These are phyloP conservation scores for Cafeteria roenbergensis DNA, from an alignment of 108 stramenopile genomes.

Conservation along the genomic window DNA sequence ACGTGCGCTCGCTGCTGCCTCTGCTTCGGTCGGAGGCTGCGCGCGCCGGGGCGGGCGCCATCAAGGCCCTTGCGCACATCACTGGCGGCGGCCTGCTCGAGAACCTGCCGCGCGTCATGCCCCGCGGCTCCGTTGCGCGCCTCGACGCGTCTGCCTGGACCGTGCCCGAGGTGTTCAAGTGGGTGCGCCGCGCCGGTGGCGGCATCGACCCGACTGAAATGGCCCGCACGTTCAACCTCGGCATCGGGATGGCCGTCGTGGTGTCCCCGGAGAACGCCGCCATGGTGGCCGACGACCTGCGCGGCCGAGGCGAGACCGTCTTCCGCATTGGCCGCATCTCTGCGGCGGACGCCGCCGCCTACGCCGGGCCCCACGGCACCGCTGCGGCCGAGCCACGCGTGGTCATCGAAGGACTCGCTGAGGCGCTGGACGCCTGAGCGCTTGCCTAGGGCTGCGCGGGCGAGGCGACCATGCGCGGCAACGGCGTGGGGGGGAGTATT, in stretches of 20 bases:
- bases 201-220: slow-evolving; percentile 68
- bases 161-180: slow-evolving; percentile 70
- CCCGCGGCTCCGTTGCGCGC: slow-evolving; percentile 27
- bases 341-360: too few relatives aligned
- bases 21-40: slow-evolving; percentile 44
- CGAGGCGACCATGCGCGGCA: too few relatives aligned
- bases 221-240: slow-evolving; percentile 90
- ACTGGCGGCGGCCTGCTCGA: slow-evolving; percentile 91
- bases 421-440: too few relatives aligned
- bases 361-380: too few relatives aligned
- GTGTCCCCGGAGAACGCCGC: slow-evolving; percentile 21
- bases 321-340: too few relatives aligned
- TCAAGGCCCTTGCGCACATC: slow-evolving; percentile 86
- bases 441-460: too few relatives aligned
- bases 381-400: too few relatives aligned
- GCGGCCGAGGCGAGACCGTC: too few relatives aligned
- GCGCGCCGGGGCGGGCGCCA: slow-evolving; percentile 20
- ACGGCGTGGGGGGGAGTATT: too few relatives aligned
- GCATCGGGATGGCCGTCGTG: slow-evolving; percentile 88
- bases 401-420: too few relatives aligned
- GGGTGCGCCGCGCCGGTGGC: slow-evolving; percentile 74
- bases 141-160: slow-evolving; percentile 14
- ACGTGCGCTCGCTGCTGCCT: slow-evolving; percentile 72
- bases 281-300: too few relatives aligned
- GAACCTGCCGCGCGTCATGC: slow-evolving; percentile 83